These are phyloP conservation scores for Penicillium sp. DNA, from an alignment of 2,329 filamentous ascomycete genomes.

Conservation along the genomic window DNA sequence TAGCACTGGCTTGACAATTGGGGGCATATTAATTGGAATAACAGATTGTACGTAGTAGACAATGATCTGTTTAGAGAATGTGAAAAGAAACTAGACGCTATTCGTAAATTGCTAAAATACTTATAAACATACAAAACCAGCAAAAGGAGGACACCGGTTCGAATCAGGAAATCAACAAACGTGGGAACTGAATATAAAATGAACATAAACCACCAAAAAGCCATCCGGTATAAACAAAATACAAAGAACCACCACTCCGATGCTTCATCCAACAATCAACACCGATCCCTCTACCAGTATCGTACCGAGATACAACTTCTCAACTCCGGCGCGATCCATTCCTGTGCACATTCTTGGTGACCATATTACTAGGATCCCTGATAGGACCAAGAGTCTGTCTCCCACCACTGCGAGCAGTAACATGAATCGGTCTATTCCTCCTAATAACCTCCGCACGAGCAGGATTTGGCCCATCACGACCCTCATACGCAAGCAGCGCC, in stretches of 20 bases:
- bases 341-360: not conserved
- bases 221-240: not conserved
- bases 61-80: not conserved
- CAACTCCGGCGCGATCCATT: not conserved
- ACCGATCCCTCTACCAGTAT: not conserved
- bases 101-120: not conserved
- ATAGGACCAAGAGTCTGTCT: not conserved
- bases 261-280: not conserved
- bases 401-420: not conserved
- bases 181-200: too few species aligned
- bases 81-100: not conserved
- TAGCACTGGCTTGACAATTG: rapidly evolving
- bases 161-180: not conserved
- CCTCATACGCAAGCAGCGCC: not conserved
- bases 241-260: too few species aligned
- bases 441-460: not conserved
- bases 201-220: rapidly evolving
- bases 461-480: not conserved
- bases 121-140: too few species aligned
- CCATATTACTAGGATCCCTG: not conserved
- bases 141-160: not conserved
- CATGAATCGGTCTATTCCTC: not conserved
- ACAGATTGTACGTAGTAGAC: too few species aligned
- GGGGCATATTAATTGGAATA: too few species aligned
- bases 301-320: not conserved